Percentiles rank a stretch among this genome's conserved stretches.
Evolutionary conservation across 1,284 basidiomycete genomes (phyloP).

Genomic region (Melampsora americana): DNA sequence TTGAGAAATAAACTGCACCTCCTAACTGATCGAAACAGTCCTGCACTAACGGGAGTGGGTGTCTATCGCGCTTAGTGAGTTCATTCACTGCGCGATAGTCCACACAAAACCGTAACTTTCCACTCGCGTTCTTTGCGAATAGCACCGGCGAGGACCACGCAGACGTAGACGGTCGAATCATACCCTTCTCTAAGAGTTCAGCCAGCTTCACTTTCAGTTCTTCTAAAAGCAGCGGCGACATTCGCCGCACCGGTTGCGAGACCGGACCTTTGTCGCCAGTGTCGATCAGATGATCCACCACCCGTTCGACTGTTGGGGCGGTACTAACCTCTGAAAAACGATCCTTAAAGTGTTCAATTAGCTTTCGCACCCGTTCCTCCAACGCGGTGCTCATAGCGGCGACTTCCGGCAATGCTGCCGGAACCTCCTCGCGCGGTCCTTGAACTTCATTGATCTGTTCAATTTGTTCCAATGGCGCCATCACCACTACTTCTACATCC

Average conservation of each 20-base stretch:
- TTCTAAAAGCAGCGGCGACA: too few species aligned
- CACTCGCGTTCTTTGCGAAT: too few species aligned
- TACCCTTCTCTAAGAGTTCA: too few species aligned
- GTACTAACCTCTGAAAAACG: neutral
- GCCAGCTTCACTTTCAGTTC: too few species aligned
- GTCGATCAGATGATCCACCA: too few species aligned
- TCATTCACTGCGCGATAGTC: conserved; percentile 9
- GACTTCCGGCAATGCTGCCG: neutral
- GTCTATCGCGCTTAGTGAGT: conserved; percentile 12
- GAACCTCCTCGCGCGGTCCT: neutral
- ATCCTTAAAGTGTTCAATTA: neutral
- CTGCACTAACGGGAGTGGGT: conserved; percentile 16
- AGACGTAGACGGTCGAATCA: too few species aligned
- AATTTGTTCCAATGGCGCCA: neutral
- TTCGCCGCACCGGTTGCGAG: too few species aligned
- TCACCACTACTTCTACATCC: neutral
- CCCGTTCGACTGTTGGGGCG: neutral
- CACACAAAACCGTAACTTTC: too few species aligned
- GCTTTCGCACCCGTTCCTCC: neutral
- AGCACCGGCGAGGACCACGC: too few species aligned
- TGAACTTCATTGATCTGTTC: neutral
- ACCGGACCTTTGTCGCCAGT: too few species aligned
- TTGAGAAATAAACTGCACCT: conserved; percentile 11
- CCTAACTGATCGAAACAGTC: conserved; percentile 8
- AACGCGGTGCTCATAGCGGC: neutral